These are phyloP conservation scores for Coemansia biformis DNA, from an alignment of 192 early-diverging fungal species.

Conservation along the genomic window DNA sequence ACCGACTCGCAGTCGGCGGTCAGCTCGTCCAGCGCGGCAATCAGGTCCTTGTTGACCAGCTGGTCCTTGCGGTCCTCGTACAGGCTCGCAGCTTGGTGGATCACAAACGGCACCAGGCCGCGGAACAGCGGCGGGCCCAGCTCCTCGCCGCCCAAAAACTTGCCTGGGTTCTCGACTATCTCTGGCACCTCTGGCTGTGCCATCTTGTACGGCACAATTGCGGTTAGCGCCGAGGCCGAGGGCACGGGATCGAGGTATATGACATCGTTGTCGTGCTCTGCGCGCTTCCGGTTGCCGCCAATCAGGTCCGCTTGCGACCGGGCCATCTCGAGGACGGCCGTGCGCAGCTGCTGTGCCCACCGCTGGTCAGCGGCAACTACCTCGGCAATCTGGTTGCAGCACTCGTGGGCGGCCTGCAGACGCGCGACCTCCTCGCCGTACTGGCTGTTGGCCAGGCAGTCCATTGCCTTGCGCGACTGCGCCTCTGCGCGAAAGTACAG, in stretches of 20 bases:
- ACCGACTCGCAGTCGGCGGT: slow-evolving; percentile 64
- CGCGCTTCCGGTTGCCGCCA: slow-evolving; percentile 51
- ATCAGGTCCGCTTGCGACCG: slow-evolving; percentile 50
- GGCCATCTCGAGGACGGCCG: slow-evolving; percentile 25
- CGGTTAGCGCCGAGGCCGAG: slow-evolving; percentile 49
- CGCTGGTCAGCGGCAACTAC: slow-evolving; percentile 33
- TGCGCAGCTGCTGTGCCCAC: slow-evolving; percentile 32
- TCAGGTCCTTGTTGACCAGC: slow-evolving; percentile 63
- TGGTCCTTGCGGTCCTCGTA: slow-evolving; percentile 81
- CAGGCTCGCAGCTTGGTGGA: slow-evolving; percentile 83
- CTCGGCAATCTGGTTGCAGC: slow-evolving; percentile 30
- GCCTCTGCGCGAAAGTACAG: slow-evolving; percentile 72
- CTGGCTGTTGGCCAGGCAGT: slow-evolving; percentile 64
- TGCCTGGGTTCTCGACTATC: slow-evolving; percentile 59
- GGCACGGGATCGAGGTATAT: slow-evolving; percentile 83
- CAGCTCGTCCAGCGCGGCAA: slow-evolving; percentile 61
- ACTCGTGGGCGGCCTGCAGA: slow-evolving; percentile 46
- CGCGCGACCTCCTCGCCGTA: slow-evolving; percentile 86
- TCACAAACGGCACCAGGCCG: slow-evolving; percentile 82
- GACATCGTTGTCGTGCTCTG: slow-evolving; percentile 87
- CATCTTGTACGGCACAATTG: slow-evolving; percentile 67
- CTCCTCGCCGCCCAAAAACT: slow-evolving; percentile 61
- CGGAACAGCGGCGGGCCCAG: slow-evolving; percentile 74
- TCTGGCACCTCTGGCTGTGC: slow-evolving; percentile 60
- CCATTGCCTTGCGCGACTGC: slow-evolving; percentile 70